Percentiles rank a stretch among this genome's conserved stretches.
Evolutionary conservation across 257 asterid genomes (phyloP).

Genomic region (Primulina tabacum): DNA sequence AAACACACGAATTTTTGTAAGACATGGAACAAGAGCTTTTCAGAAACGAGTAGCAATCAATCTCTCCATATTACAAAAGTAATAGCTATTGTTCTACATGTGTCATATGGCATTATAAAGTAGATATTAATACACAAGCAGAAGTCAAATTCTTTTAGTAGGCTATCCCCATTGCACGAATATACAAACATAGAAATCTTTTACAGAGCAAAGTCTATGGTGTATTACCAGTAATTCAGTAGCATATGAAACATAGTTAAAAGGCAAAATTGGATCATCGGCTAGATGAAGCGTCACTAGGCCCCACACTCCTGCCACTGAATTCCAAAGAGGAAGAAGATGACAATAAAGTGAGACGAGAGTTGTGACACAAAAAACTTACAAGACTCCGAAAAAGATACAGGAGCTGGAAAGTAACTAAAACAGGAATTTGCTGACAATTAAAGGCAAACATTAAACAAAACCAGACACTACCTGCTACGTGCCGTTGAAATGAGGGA

Average conservation of each 20-base stretch:
- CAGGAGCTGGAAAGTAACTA: neutral
- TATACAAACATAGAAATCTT: no score
- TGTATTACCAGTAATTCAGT: conserved; percentile 60
- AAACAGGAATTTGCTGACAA: neutral
- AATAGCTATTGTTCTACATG: no score
- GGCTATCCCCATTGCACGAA: no score
- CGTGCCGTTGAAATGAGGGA: conserved; percentile 84
- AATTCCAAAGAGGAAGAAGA: conserved; percentile 9
- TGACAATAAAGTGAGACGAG: neutral
- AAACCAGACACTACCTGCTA: conserved; percentile 52
- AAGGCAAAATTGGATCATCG: conserved; percentile 75
- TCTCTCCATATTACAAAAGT: no score
- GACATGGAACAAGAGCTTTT: no score
- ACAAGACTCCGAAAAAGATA: neutral
- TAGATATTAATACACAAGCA: no score
- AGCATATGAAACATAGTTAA: conserved; percentile 77
- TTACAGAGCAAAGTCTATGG: no score
- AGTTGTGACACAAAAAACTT: neutral
- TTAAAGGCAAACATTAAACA: neutral
- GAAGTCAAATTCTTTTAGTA: no score
- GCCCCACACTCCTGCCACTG: conserved; percentile 92
- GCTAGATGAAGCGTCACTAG: conserved; percentile 84
- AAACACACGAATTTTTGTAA: no score
- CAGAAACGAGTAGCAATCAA: no score
- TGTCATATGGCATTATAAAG: no score